A percentile compares a stretch with the other conserved stretches of the same genome.
Conservation (phyloP, 1,284 basidiomycete species). For the Rhizopogon parksii region DNA sequence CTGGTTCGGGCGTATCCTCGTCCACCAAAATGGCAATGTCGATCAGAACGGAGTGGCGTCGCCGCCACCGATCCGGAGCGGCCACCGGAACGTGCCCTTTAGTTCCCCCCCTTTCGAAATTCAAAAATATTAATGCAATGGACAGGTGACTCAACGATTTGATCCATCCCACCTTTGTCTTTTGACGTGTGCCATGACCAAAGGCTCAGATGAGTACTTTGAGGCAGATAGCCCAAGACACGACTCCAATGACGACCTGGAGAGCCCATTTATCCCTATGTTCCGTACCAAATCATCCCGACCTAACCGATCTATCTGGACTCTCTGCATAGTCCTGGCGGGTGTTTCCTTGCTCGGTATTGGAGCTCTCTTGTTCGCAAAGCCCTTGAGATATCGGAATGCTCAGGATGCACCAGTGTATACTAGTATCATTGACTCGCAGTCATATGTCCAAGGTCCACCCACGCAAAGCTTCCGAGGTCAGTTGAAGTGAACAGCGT, state of each 20-base stretch:
- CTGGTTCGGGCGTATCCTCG: not conserved
- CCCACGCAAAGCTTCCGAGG: constrained; percentile 53
- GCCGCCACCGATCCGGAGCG: not conserved
- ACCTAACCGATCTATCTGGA: not conserved
- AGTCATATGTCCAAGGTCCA: constrained; percentile 36
- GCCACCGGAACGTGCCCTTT: not conserved
- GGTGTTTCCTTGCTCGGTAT: constrained; percentile 32
- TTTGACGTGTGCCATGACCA: constrained; percentile 2
- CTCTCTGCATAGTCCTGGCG: constrained; percentile 23
- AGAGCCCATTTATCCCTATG: constrained; percentile 4
- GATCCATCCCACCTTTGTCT: not conserved
- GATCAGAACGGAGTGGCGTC: not conserved
- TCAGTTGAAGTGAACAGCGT: constrained; percentile 12
- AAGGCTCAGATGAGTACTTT: constrained; percentile 6
- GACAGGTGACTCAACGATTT: no score
- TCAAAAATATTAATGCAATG: no score
- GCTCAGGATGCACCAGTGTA: not conserved
- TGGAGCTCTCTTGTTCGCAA: constrained; percentile 25
- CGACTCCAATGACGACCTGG: constrained; percentile 3
- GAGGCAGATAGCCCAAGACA: not conserved
- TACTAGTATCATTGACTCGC: constrained; percentile 18
- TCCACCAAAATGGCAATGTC: not conserved
- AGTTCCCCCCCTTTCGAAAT: no score
- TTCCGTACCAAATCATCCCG: not conserved
- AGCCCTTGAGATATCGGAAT: constrained; percentile 18